Evolutionary conservation across 1,139 yeast species (phyloP).

Genomic region (Schwanniomyces etchellsii): DNA sequence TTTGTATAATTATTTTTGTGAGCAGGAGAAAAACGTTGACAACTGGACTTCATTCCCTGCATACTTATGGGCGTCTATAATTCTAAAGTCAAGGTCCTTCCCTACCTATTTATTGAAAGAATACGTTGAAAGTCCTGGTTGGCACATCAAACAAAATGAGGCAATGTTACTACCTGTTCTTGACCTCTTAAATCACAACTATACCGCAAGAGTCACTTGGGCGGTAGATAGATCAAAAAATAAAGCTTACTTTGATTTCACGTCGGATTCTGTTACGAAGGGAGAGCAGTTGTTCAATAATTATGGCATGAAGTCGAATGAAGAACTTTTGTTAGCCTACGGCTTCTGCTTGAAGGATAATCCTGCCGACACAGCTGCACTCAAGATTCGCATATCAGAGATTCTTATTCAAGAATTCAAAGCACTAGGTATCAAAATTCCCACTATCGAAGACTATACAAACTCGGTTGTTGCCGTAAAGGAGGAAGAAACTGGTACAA

Average conservation of each 20-base stretch:
- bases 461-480: conserved; percentile 22
- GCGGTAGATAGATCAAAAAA: conserved; percentile 13
- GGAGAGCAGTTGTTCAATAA: conserved; percentile 64
- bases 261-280: conserved; percentile 17
- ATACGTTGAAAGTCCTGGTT: conserved; percentile 14
- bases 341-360: conserved; percentile 69
- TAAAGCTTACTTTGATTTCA: conserved; percentile 22
- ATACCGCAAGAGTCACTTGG: conserved; percentile 66
- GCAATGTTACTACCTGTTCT: conserved; percentile 75
- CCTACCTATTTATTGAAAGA: conserved; percentile 49
- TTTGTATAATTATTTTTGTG: conserved; percentile 20
- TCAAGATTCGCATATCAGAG: conserved; percentile 45
- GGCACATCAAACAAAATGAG: conserved; percentile 29
- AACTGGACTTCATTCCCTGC: conserved; percentile 63
- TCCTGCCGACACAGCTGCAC: conserved; percentile 56
- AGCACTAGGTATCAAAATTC: conserved; percentile 38
- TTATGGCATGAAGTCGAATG: conserved; percentile 84
- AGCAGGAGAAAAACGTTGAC: conserved; percentile 12
- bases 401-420: conserved; percentile 28
- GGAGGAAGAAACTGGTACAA: conserved; percentile 5
- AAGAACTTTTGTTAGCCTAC: conserved; percentile 58
- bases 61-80: conserved; percentile 70
- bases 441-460: conserved; percentile 43
- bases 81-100: conserved; percentile 73
- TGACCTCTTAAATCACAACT: conserved; percentile 72